phyloP scores from a whole-genome alignment of 192 early-diverging fungal genomes.

The Oehlia diaphana region DNA sequence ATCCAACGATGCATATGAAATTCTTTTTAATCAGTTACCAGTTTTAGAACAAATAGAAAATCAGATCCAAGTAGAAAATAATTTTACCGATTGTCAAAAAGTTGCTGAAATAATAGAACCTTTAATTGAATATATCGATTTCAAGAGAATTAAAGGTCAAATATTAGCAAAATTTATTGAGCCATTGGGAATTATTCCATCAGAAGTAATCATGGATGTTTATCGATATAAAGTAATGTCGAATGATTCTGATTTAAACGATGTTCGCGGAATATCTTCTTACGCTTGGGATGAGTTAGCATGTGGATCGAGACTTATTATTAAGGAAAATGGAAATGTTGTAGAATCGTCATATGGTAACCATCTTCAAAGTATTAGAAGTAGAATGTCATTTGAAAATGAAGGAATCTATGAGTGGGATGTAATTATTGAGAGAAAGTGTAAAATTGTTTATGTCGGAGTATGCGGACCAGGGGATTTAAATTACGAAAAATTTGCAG shows the following conservation, averaged over 20 bases:
- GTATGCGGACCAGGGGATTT: neutral
- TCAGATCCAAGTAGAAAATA: neutral
- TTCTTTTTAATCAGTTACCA: neutral
- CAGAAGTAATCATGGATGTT: neutral
- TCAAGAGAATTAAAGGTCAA: neutral
- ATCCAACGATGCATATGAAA: neutral
- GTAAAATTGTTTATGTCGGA: neutral
- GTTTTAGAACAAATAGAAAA: neutral
- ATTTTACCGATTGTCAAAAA: neutral
- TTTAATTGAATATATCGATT: neutral
- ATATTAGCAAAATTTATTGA: neutral
- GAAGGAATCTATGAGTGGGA: slow-evolving; percentile 17
- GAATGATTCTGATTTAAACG: neutral
- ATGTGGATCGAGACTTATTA: neutral
- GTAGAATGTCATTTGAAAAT: neutral
- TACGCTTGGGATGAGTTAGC: neutral
- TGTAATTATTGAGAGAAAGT: neutral
- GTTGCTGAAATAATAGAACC: neutral
- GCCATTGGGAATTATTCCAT: neutral
- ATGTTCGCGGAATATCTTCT: neutral
- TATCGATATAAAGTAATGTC: neutral
- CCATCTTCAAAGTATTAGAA: neutral
- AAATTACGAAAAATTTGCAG: neutral
- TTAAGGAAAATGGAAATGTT: neutral
- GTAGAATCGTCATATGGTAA: neutral